These are phyloP conservation scores for Alternaria sp. DNA, from an alignment of 2,329 filamentous ascomycete species.

Conservation along the genomic window DNA sequence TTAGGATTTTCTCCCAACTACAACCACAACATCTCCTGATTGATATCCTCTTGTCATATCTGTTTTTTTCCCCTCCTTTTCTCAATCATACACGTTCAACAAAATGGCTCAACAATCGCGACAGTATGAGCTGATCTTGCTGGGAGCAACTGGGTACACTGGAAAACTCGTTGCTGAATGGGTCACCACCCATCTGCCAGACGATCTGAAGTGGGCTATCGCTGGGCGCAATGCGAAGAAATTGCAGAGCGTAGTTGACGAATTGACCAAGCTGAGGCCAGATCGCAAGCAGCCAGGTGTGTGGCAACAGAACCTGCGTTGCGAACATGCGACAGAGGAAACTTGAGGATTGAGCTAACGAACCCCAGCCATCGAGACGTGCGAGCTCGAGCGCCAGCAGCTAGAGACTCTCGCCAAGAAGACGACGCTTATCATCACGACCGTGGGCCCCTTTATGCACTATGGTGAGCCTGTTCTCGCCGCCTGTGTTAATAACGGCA, in stretches of 20 bases:
- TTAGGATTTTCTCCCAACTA: constrained; percentile 19
- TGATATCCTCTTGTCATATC: background rate
- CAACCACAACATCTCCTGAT: constrained; percentile 10
- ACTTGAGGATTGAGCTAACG: constrained; percentile 9
- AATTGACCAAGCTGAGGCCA: constrained; percentile 71
- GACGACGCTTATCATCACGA: constrained; percentile 67
- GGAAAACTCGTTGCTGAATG: constrained; percentile 79
- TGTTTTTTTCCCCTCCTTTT: constrained; percentile 16
- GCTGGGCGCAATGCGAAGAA: constrained; percentile 83
- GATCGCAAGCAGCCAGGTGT: constrained; percentile 76
- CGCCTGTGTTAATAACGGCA: constrained; percentile 70
- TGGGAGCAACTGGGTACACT: constrained; percentile 82
- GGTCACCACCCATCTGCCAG: constrained; percentile 74
- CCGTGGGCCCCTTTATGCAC: constrained; percentile 69
- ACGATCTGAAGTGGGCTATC: constrained; percentile 84
- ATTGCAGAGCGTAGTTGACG: constrained; percentile 71
- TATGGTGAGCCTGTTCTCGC: constrained; percentile 71
- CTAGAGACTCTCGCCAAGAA: constrained; percentile 62
- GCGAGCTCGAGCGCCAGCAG: constrained; percentile 58
- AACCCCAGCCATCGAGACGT: constrained; percentile 51
- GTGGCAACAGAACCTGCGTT: constrained; percentile 5
- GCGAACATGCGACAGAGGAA: background rate
- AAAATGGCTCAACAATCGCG: constrained; percentile 47
- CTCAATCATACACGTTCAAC: constrained; percentile 10
- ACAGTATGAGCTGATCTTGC: constrained; percentile 71